Percentiles rank a stretch among this genome's conserved stretches.
phyloP scores from a whole-genome alignment of 805 yeast species.

The Debaryomyces maramus region DNA sequence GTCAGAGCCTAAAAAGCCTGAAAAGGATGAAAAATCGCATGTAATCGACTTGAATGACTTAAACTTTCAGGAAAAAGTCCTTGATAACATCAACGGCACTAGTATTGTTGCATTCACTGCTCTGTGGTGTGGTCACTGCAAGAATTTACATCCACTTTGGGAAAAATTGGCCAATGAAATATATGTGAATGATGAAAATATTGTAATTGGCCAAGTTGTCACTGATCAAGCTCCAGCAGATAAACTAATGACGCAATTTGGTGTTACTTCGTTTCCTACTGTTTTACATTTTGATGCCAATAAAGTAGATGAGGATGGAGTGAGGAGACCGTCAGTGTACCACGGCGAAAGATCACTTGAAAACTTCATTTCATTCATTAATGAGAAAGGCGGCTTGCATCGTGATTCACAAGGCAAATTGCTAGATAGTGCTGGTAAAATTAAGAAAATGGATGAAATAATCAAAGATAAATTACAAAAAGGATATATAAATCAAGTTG shows the following conservation, averaged over 20 bases:
- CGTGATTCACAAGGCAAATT: conserved; percentile 36
- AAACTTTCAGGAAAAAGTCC: conserved; percentile 44
- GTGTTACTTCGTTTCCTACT: conserved; percentile 52
- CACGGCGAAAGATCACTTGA: conserved; percentile 23
- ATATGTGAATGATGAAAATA: conserved; percentile 34
- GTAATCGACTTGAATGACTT: conserved; percentile 35
- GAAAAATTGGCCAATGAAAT: conserved; percentile 50
- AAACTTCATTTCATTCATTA: conserved; percentile 25
- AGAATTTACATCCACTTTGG: conserved; percentile 51
- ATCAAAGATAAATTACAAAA: conserved; percentile 4
- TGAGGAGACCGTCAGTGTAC: conserved; percentile 26
- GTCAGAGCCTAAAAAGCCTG: conserved; percentile 2
- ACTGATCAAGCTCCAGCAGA: conserved; percentile 47
- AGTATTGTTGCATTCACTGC: conserved; percentile 57
- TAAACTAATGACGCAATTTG: conserved; percentile 40
- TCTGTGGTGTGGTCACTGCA: conserved; percentile 61
- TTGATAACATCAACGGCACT: conserved; percentile 28
- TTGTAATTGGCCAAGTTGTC: conserved; percentile 46
- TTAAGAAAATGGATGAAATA: conserved; percentile 20
- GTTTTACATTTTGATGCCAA: conserved; percentile 47
- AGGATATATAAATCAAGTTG: conserved; percentile 4
- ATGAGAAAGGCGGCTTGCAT: conserved; percentile 26
- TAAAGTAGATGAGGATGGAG: conserved; percentile 20
- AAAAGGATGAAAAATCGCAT: conserved; percentile 15
- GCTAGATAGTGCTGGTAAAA: conserved; percentile 31